Evolutionary conservation across 768 basidiomycete genomes (phyloP).

Genomic region (Hericium erinaceus): DNA sequence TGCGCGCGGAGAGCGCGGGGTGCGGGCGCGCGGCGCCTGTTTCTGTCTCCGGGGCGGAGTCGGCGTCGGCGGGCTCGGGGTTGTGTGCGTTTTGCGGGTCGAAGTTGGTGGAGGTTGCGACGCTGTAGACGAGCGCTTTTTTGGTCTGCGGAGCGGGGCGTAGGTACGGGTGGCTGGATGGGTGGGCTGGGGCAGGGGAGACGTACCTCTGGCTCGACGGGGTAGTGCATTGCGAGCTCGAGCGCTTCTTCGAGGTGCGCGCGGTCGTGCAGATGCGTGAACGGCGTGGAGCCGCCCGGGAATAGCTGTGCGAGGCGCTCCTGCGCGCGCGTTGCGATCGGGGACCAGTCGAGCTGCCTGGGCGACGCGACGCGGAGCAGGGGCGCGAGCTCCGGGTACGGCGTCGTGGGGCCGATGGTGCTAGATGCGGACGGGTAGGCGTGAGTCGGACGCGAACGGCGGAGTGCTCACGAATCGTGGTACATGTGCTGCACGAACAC

Average conservation of each 20-base stretch:
- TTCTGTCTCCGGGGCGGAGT: conserved; percentile 5
- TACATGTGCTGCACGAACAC: too few species aligned
- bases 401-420: too few species aligned
- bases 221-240: conserved; percentile 37
- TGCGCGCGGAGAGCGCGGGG: conserved; percentile 18
- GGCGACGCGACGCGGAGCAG: too few species aligned
- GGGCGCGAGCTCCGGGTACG: too few species aligned
- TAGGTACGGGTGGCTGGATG: background rate
- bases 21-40: conserved; percentile 12
- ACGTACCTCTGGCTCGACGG: conserved; percentile 39
- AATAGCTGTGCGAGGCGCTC: conserved; percentile 36
- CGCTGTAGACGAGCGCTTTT: conserved; percentile 56
- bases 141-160: conserved; percentile 32
- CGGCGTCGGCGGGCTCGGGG: background rate
- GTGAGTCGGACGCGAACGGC: too few species aligned
- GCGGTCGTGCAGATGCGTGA: conserved; percentile 23
- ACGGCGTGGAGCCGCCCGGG: conserved; percentile 37
- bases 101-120: conserved; percentile 51
- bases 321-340: conserved; percentile 37
- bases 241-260: conserved; percentile 42
- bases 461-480: too few species aligned
- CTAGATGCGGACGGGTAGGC: too few species aligned
- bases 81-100: conserved; percentile 28
- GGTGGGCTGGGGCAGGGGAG: background rate
- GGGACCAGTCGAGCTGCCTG: background rate